Evolutionary conservation across 1,139 yeast species (phyloP).

Genomic region (Martiniozyma asiatica): DNA sequence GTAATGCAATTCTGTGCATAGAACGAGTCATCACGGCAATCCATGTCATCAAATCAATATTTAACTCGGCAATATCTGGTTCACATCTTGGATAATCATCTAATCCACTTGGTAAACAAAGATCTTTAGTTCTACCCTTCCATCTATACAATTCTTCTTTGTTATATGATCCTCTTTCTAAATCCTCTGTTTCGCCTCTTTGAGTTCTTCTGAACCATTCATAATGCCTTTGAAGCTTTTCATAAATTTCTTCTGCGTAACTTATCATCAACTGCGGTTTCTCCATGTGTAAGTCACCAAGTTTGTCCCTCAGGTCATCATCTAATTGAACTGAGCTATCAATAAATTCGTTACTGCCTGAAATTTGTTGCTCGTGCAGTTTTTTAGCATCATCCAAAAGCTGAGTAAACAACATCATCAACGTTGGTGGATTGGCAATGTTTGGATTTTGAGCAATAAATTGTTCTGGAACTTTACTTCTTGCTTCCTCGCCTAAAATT

Average conservation of each 20-base stretch:
- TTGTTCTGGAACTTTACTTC: conserved; percentile 79
- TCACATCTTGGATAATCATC: conserved; percentile 93
- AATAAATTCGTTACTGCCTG: neutral
- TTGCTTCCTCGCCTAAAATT: conserved; percentile 82
- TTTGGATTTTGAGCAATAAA: conserved; percentile 81
- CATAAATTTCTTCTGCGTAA: conserved; percentile 61
- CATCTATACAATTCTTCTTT: conserved; percentile 58
- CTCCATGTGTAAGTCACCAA: conserved; percentile 43
- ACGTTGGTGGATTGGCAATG: conserved; percentile 92
- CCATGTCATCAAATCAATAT: conserved; percentile 88
- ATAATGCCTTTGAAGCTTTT: conserved; percentile 64
- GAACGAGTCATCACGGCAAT: conserved; percentile 84
- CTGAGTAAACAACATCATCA: conserved; percentile 67
- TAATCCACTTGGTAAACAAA: conserved; percentile 84
- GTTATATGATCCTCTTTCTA: conserved; percentile 46
- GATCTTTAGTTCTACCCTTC: conserved; percentile 82
- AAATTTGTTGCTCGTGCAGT: conserved; percentile 2
- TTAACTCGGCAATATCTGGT: conserved; percentile 81
- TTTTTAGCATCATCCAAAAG: conserved; percentile 40
- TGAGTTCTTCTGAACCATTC: conserved; percentile 83
- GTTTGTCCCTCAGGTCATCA: conserved; percentile 14
- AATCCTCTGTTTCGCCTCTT: conserved; percentile 60
- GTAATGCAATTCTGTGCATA: conserved; percentile 59
- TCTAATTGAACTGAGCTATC: neutral
- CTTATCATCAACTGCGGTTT: conserved; percentile 50